Conservation (phyloP, 2,329 filamentous ascomycete genomes). For the Trichoderma koningii region DNA sequence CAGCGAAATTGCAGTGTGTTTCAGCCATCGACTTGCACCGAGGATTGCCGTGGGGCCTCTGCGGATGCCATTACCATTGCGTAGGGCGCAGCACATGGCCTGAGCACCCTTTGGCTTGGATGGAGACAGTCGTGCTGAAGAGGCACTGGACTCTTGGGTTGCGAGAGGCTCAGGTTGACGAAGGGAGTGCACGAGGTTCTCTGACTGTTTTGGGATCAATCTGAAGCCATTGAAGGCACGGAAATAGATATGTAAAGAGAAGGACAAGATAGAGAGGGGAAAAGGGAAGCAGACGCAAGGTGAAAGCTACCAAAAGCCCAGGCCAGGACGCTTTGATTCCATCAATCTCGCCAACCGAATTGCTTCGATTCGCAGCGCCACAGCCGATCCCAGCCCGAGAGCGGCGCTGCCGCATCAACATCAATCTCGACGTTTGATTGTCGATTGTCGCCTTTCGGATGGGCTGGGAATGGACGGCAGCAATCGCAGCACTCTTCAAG, state of each 20-base stretch:
- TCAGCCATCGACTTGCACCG: neutral
- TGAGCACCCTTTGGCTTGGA: conserved; percentile 11
- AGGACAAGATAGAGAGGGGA: neutral
- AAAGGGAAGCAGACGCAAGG: neutral
- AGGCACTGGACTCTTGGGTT: neutral
- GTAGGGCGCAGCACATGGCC: conserved; percentile 18
- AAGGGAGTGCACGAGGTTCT: neutral
- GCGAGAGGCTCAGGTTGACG: neutral
- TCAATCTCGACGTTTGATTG: neutral
- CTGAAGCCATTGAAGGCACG: no score
- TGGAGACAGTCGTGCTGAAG: conserved; percentile 4
- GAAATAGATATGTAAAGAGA: no score
- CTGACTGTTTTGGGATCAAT: no score
- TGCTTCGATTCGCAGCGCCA: conserved; percentile 10
- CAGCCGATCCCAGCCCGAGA: conserved; percentile 11
- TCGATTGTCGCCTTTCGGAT: no score
- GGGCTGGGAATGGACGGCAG: conserved; percentile 13
- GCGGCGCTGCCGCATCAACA: neutral
- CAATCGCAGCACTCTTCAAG: no score
- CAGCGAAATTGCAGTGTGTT: conserved; percentile 2
- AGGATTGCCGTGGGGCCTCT: conserved; percentile 1
- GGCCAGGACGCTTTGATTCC: neutral
- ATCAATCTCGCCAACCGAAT: neutral
- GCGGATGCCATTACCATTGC: neutral
- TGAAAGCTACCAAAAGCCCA: neutral